These are phyloP conservation scores for Melanopsichium pennsylvanicum DNA, from an alignment of 1,284 basidiomycete genomes.

Conservation along the genomic window DNA sequence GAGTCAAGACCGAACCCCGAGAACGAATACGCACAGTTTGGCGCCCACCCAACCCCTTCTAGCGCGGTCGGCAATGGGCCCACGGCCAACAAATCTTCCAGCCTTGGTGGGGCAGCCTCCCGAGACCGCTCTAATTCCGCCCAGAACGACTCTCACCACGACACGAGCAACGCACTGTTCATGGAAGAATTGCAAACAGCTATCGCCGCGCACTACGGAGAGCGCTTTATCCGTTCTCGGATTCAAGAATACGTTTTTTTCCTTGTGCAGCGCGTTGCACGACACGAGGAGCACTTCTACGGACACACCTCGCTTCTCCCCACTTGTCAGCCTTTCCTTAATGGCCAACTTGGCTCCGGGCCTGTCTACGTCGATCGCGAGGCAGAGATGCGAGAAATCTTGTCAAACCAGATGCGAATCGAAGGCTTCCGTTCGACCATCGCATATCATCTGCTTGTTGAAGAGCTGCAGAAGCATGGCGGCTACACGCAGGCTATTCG, in stretches of 20 bases:
- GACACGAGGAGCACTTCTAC: slow-evolving; percentile 78
- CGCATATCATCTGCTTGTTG: slow-evolving; percentile 71
- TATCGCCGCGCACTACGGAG: slow-evolving; percentile 79
- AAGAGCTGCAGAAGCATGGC: slow-evolving; percentile 27
- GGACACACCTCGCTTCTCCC: slow-evolving; percentile 76
- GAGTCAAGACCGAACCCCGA: slow-evolving; percentile 14
- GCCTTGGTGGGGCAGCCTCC: slow-evolving; percentile 8
- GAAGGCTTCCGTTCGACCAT: slow-evolving; percentile 80
- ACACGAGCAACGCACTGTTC: slow-evolving; percentile 78
- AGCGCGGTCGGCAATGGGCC: slow-evolving; percentile 6
- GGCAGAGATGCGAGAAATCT: slow-evolving; percentile 72
- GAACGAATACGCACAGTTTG: slow-evolving; percentile 35
- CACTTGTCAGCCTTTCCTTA: slow-evolving; percentile 67
- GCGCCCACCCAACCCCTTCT: slow-evolving; percentile 10
- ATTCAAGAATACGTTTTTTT: slow-evolving; percentile 79
- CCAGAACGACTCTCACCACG: slow-evolving; percentile 55
- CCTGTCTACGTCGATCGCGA: slow-evolving; percentile 75
- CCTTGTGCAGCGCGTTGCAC: slow-evolving; percentile 78
- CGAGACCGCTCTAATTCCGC: slow-evolving; percentile 35
- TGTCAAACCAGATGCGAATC: slow-evolving; percentile 75
- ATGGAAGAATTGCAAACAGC: slow-evolving; percentile 86
- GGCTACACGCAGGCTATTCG: slow-evolving; percentile 69
- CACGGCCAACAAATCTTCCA: slow-evolving; percentile 17
- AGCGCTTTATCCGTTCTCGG: slow-evolving; percentile 77
- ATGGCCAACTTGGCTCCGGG: slow-evolving; percentile 73